phyloP scores from a whole-genome alignment of 2,329 filamentous ascomycete genomes.

The Ambrosiella xylebori region DNA sequence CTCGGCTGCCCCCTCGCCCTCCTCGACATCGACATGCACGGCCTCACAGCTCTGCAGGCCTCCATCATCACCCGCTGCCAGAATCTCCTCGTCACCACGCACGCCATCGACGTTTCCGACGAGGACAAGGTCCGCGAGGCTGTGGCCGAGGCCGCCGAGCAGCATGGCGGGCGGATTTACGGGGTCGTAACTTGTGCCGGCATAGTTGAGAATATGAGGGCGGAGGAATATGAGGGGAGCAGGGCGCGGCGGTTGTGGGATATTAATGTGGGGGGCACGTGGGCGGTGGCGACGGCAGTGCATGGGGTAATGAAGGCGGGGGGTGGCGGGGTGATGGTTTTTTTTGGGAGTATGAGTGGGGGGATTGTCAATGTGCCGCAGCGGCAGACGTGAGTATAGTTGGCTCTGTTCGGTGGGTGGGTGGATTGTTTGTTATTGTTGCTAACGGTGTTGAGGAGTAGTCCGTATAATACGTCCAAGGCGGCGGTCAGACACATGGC shows the following conservation, averaged over 20 bases:
- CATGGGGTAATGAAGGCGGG: conserved; percentile 77
- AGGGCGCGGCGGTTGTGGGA: conserved; percentile 86
- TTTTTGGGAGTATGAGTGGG: conserved; percentile 92
- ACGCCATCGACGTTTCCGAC: conserved; percentile 36
- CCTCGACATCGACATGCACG: conserved; percentile 62
- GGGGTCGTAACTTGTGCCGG: conserved; percentile 90
- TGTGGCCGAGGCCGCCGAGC: conserved; percentile 38
- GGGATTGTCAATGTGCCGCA: conserved; percentile 90
- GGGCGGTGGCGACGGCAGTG: conserved; percentile 68
- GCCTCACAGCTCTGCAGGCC: not conserved
- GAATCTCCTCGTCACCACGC: conserved; percentile 44
- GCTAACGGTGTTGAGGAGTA: conserved; percentile 16
- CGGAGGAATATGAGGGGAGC: conserved; percentile 76
- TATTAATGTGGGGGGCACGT: conserved; percentile 86
- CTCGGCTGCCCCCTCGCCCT: conserved; percentile 81
- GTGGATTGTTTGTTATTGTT: not conserved
- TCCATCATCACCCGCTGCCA: not conserved
- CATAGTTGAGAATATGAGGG: conserved; percentile 91
- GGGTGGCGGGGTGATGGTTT: conserved; percentile 67
- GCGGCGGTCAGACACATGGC: conserved; percentile 81
- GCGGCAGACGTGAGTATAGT: conserved; percentile 49
- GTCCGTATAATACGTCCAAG: conserved; percentile 83
- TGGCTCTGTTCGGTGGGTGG: not conserved
- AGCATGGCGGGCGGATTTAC: conserved; percentile 50
- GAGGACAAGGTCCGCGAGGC: conserved; percentile 4